phyloP scores from a whole-genome alignment of 345 rosid species.

The Salix udensis region DNA sequence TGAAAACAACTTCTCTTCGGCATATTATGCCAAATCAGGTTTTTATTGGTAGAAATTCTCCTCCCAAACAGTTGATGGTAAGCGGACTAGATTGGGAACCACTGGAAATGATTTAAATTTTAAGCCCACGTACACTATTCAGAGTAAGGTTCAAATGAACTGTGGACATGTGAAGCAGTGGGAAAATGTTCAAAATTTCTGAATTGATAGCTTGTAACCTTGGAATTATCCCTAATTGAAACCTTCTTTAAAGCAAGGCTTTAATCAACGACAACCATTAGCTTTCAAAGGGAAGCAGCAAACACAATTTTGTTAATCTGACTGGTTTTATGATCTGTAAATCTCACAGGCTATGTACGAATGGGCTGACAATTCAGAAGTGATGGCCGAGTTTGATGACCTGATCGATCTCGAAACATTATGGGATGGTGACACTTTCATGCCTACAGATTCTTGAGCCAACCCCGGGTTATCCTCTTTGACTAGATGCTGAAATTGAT shows the following conservation, averaged over 20 bases:
- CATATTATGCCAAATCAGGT: not conserved
- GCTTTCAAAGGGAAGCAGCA: not conserved
- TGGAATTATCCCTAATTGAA: not conserved
- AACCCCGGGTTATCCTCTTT: not conserved
- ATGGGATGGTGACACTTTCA: conserved; percentile 47
- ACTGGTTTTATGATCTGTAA: not conserved
- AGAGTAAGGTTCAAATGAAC: not conserved
- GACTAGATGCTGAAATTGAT: not conserved
- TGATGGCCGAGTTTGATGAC: conserved; percentile 42
- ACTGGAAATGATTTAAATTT: not conserved
- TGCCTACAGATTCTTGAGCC: conserved; percentile 39
- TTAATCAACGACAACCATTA: not conserved
- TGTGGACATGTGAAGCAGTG: not conserved
- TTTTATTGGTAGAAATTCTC: not conserved
- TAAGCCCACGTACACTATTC: not conserved
- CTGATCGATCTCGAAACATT: conserved; percentile 51
- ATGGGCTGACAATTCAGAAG: conserved; percentile 32
- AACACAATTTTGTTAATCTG: not conserved
- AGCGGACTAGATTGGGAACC: not conserved
- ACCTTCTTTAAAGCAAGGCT: not conserved
- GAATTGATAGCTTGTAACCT: not conserved
- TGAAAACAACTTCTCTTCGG: not conserved
- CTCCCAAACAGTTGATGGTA: not conserved
- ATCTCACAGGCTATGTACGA: conserved; percentile 35
- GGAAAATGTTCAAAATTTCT: not conserved